Percentiles rank a stretch among this genome's conserved stretches.
phyloP scores from a whole-genome alignment of 257 asterid species.

The Solanum acaule region DNA sequence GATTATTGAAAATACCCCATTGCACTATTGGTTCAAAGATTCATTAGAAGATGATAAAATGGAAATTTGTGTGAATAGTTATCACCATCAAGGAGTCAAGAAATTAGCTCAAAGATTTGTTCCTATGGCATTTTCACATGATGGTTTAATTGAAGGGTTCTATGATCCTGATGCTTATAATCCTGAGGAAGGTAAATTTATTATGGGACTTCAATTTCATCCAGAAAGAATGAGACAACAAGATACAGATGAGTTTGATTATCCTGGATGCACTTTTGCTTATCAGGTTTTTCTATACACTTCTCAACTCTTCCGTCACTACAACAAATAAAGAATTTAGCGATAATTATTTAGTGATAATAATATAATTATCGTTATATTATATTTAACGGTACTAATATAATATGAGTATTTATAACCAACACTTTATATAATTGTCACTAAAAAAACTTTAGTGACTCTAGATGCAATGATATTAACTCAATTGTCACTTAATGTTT shows the following conservation, averaged over 20 bases:
- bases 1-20: slow-evolving; percentile 51
- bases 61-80: slow-evolving; percentile 66
- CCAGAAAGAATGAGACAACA: slow-evolving; percentile 69
- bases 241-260: slow-evolving; percentile 60
- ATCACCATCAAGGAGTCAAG: slow-evolving; percentile 89
- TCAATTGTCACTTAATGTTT: too few species aligned
- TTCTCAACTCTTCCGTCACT: not conserved
- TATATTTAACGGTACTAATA: too few species aligned
- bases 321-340: too few species aligned
- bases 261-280: slow-evolving; percentile 58
- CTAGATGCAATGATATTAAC: too few species aligned
- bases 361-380: too few species aligned
- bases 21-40: slow-evolving; percentile 56
- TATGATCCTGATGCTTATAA: slow-evolving; percentile 73
- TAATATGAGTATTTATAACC: too few species aligned
- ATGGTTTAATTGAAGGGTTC: slow-evolving; percentile 73
- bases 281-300: slow-evolving; percentile 14
- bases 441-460: too few species aligned
- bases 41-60: slow-evolving; percentile 30
- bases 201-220: slow-evolving; percentile 90
- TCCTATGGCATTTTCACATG: slow-evolving; percentile 77
- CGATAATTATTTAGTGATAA: too few species aligned
- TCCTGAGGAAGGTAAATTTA: slow-evolving; percentile 74
- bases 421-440: not conserved
- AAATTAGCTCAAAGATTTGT: slow-evolving; percentile 62